A percentile compares a stretch with the other conserved stretches of the same genome.
Conservation (phyloP, 139 green algal species). For the Micractinium sp. region DNA sequence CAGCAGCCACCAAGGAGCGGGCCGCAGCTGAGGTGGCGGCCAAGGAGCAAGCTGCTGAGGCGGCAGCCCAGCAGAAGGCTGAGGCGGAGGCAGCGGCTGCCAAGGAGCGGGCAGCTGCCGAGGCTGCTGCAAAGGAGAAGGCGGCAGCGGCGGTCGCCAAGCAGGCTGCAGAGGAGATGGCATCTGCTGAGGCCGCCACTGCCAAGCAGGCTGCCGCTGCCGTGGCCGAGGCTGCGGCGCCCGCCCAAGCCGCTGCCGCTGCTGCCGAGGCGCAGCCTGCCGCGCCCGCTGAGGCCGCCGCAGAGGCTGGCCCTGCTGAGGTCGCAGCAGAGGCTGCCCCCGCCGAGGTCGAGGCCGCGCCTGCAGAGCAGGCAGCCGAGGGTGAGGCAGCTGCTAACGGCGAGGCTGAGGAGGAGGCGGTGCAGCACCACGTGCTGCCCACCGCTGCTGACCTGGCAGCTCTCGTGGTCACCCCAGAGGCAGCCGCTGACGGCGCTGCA, state of each 20-base stretch:
- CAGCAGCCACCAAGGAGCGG: not conserved
- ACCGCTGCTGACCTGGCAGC: not conserved
- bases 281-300: not conserved
- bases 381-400: not conserved
- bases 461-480: constrained; percentile 1
- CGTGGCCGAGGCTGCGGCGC: not conserved
- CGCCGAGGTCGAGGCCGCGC: not conserved
- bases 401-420: not conserved
- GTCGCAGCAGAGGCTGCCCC: not conserved
- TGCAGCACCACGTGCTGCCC: constrained; percentile 5
- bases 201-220: not conserved
- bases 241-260: not conserved
- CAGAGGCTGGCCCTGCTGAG: not conserved
- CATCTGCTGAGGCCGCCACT: not conserved
- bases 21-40: not conserved
- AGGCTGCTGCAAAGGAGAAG: not conserved
- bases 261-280: not conserved
- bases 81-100: not conserved
- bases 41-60: not conserved
- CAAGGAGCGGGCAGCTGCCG: not conserved
- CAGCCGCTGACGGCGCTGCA: not conserved
- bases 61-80: not conserved
- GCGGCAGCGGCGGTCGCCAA: not conserved
- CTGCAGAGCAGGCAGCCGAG: not conserved
- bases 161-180: not conserved